Percentiles rank a stretch among this genome's conserved stretches.
Evolutionary conservation across 805 yeast species (phyloP).

Genomic region (Yarrowia sp.): DNA sequence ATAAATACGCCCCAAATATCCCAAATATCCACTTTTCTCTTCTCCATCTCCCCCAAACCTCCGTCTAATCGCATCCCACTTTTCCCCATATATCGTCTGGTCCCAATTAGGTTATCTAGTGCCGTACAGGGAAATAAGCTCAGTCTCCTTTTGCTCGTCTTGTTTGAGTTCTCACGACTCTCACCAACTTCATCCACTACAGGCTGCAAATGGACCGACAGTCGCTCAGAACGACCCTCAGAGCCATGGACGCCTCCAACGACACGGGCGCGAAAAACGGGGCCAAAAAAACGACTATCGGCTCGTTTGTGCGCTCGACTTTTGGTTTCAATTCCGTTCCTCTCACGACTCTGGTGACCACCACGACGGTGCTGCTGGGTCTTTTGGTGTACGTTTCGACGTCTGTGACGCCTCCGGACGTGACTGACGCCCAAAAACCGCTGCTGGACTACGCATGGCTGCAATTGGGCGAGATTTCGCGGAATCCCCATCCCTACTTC

Average conservation of each 20-base stretch:
- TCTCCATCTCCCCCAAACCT: neutral
- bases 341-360: neutral
- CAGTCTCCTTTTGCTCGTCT: constrained; percentile 18
- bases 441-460: constrained; percentile 52
- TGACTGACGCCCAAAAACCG: constrained; percentile 2
- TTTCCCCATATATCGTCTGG: neutral
- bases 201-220: constrained; percentile 28
- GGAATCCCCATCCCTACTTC: constrained; percentile 71
- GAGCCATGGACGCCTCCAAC: constrained; percentile 11
- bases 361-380: constrained; percentile 4
- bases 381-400: constrained; percentile 6
- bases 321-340: constrained; percentile 15
- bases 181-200: neutral
- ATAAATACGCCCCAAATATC: too few relatives aligned
- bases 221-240: constrained; percentile 27
- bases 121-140: neutral
- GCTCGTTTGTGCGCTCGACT: neutral
- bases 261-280: neutral
- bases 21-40: neutral
- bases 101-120: constrained; percentile 17
- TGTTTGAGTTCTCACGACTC: neutral
- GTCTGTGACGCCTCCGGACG: neutral
- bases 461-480: constrained; percentile 67
- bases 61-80: too few relatives aligned
- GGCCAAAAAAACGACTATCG: constrained; percentile 26